phyloP scores from a whole-genome alignment of 2,329 filamentous ascomycete genomes.

The Fusarium illudens region DNA sequence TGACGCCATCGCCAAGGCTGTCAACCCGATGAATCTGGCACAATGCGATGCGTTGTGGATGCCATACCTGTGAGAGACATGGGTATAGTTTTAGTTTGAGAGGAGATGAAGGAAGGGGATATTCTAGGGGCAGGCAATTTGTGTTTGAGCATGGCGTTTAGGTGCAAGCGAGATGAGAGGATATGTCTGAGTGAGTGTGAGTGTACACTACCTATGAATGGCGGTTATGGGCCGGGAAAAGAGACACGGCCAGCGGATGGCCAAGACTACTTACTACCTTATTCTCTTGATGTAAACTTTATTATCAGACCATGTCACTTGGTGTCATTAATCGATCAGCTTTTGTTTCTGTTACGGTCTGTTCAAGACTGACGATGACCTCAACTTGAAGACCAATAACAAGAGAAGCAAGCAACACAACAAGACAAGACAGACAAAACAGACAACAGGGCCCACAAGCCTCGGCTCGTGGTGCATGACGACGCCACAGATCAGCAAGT shows the following conservation, averaged over 20 bases:
- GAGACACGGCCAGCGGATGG: background rate
- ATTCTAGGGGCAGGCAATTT: constrained; percentile 18
- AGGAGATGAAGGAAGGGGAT: background rate
- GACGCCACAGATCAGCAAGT: constrained; percentile 20
- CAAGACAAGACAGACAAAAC: background rate
- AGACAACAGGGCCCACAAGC: constrained; percentile 18
- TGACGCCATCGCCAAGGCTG: constrained; percentile 89
- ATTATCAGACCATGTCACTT: background rate
- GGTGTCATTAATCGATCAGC: background rate
- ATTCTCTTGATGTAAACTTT: background rate
- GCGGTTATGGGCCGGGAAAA: constrained; percentile 14
- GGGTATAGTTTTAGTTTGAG: constrained; percentile 11
- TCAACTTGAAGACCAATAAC: background rate
- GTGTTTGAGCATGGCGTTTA: constrained; percentile 44
- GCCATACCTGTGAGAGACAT: constrained; percentile 77
- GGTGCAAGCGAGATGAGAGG: constrained; percentile 21
- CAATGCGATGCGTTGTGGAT: constrained; percentile 96
- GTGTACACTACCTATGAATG: constrained; percentile 18
- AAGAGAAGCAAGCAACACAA: too few relatives aligned
- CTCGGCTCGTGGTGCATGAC: constrained; percentile 19
- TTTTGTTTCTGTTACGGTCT: background rate
- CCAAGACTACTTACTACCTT: background rate
- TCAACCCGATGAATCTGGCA: constrained; percentile 88
- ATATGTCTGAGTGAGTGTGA: constrained; percentile 7
- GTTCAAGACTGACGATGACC: background rate